Evolutionary conservation across 1,284 basidiomycete genomes (phyloP).

Genomic region (Moniliophthora roreri): DNA sequence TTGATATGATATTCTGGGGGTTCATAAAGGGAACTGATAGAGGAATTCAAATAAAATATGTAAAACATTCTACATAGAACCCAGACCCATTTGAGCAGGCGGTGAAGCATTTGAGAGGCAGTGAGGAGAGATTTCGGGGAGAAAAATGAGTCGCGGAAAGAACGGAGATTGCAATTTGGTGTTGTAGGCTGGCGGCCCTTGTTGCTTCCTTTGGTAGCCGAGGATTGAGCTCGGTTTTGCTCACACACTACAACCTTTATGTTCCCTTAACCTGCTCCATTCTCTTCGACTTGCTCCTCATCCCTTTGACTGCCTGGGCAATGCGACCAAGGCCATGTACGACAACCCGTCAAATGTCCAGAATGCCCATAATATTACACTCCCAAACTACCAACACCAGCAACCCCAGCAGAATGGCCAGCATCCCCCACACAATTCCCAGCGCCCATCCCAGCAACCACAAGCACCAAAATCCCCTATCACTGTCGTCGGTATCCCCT

Average conservation of each 20-base stretch:
- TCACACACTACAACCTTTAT: slow-evolving; percentile 14
- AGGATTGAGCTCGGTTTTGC: slow-evolving; percentile 12
- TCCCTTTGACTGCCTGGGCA: slow-evolving; percentile 17
- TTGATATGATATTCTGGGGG: too few species aligned
- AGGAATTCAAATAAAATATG: too few species aligned
- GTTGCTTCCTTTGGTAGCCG: slow-evolving; percentile 5
- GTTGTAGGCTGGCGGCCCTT: not conserved
- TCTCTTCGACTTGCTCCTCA: slow-evolving; percentile 24
- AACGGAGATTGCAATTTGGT: not conserved
- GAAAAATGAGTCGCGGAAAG: not conserved
- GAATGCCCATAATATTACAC: slow-evolving; percentile 1
- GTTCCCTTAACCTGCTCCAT: slow-evolving; percentile 18
- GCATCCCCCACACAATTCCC: slow-evolving; percentile 27
- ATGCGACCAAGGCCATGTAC: slow-evolving; percentile 14
- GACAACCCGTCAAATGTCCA: slow-evolving; percentile 7
- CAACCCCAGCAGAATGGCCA: slow-evolving; percentile 22
- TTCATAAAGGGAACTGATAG: too few species aligned
- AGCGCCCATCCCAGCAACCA: slow-evolving; percentile 17
- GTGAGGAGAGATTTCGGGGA: too few species aligned
- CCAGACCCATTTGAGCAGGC: too few species aligned
- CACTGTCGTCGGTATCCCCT: slow-evolving; percentile 67
- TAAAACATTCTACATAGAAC: too few species aligned
- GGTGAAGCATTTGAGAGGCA: too few species aligned
- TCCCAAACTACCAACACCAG: slow-evolving; percentile 17
- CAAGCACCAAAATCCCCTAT: slow-evolving; percentile 54